phyloP scores from a whole-genome alignment of 1,284 basidiomycete species.

The Cryptococcus maquisensis region DNA sequence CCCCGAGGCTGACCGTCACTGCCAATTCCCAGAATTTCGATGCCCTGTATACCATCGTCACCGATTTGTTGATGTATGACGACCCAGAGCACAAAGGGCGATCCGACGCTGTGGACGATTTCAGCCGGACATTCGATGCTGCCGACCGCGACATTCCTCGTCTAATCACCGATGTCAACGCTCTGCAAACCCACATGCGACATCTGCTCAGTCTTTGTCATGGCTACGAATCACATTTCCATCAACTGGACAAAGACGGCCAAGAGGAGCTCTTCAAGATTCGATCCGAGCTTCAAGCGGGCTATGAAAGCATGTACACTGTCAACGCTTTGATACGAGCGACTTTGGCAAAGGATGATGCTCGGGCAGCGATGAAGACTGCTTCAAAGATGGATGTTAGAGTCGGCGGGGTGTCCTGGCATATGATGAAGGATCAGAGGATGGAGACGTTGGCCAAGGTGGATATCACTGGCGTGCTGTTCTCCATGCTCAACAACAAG shows the following conservation, averaged over 20 bases:
- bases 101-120: constrained; percentile 71
- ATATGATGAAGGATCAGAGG: constrained; percentile 69
- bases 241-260: constrained; percentile 55
- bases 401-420: constrained; percentile 87
- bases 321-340: constrained; percentile 83
- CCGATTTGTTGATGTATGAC: constrained; percentile 79
- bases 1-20: constrained; percentile 83
- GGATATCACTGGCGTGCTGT: constrained; percentile 72
- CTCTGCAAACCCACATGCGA: constrained; percentile 71
- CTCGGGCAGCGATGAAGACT: constrained; percentile 67
- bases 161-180: constrained; percentile 62
- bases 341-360: constrained; percentile 64
- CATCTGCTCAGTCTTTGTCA: constrained; percentile 57
- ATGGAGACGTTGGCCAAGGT: constrained; percentile 78
- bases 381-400: constrained; percentile 76
- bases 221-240: constrained; percentile 55
- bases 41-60: constrained; percentile 82
- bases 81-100: constrained; percentile 77
- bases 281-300: constrained; percentile 67
- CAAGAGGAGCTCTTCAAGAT: constrained; percentile 57
- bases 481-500: constrained; percentile 79
- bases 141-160: constrained; percentile 65
- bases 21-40: constrained; percentile 83
- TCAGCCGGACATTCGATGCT: constrained; percentile 88
- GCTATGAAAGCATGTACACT: constrained; percentile 76